phyloP scores from a whole-genome alignment of 352 stramenopile genomes.

The Achlya hypogyna region DNA sequence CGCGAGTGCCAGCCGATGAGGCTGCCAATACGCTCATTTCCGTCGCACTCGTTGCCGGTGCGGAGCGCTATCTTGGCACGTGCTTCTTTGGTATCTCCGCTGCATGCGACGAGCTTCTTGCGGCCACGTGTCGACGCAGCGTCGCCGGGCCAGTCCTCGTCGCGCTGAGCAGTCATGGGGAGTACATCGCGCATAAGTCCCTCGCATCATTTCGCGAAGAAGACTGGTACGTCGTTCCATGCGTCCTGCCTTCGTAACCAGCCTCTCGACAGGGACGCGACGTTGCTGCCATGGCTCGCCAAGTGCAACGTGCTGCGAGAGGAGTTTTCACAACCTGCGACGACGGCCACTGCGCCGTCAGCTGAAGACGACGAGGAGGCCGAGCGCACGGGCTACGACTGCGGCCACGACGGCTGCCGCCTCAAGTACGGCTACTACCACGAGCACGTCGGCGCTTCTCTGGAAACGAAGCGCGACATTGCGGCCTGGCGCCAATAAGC shows the following conservation, averaged over 20 bases:
- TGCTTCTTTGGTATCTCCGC: conserved; percentile 12
- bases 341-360: too few relatives aligned
- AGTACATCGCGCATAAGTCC: conserved; percentile 9
- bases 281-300: conserved; percentile 7
- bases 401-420: conserved; percentile 10
- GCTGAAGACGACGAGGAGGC: neutral
- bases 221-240: neutral
- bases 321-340: neutral
- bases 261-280: neutral
- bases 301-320: conserved; percentile 14
- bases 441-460: conserved; percentile 14
- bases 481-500: conserved; percentile 11
- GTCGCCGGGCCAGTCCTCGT: neutral
- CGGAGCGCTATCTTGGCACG: conserved; percentile 10
- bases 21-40: neutral
- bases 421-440: conserved; percentile 17
- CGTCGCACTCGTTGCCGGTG: conserved; percentile 2
- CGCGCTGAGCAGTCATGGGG: neutral
- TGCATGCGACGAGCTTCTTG: neutral
- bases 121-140: neutral
- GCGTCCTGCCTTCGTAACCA: neutral
- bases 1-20: neutral
- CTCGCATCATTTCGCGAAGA: conserved; percentile 7
- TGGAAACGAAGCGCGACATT: conserved; percentile 9
- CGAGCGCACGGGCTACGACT: conserved; percentile 4